Evolutionary conservation across 208 protist species (phyloP), one percentile per base, ranked within the genome.

Genomic region (Wallacemonas rigidus): DNA sequence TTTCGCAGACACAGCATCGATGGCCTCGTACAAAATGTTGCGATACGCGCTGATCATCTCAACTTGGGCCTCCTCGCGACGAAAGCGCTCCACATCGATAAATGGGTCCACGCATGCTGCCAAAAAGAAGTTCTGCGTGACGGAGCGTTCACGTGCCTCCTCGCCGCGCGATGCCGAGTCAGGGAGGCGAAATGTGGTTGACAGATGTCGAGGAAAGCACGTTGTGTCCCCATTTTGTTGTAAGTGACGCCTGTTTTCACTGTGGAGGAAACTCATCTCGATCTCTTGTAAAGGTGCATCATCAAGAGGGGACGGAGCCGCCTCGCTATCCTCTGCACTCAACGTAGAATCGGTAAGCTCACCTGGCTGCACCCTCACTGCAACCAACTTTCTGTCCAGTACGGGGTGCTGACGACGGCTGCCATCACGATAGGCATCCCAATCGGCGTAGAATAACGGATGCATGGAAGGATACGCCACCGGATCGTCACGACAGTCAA

Each of bases 11-110:
- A 43, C 51, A 54, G 15, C 74, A 41, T 96, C 89, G 9, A 70
- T 77, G 2, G 87, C 86, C 67, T 96, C 92, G 57, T 90, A 95
- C 11, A 96, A 69, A 44, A 96, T 83, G 65, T 96, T 96, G 53
- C 92, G 89, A 62, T 94, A 96, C 11, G 82, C 88, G 15, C 87
- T 81, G 43, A 94, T 96, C 83, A 96, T 79, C 80, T 96, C 89
- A 55, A 95, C 92, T 81, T 96, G 87, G 26, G 89, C 92, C 83
- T 96, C 92, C 69, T 93, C 89, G 5, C 89, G 84, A 11, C 81
- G 87, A 67, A 85, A 92, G 53, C 77, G 87, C 7, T 77, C 75
- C 58, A 87, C 69, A 63, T 89, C 80, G 26, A 95, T 79, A 70
- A 86, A 82, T 0, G 91, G 91, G 74, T 96, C 82, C 9, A 93